Percentiles rank a stretch among this genome's conserved stretches.
phyloP scores from a whole-genome alignment of 148 eudicot genomes.

The Polygonum aviculare region DNA sequence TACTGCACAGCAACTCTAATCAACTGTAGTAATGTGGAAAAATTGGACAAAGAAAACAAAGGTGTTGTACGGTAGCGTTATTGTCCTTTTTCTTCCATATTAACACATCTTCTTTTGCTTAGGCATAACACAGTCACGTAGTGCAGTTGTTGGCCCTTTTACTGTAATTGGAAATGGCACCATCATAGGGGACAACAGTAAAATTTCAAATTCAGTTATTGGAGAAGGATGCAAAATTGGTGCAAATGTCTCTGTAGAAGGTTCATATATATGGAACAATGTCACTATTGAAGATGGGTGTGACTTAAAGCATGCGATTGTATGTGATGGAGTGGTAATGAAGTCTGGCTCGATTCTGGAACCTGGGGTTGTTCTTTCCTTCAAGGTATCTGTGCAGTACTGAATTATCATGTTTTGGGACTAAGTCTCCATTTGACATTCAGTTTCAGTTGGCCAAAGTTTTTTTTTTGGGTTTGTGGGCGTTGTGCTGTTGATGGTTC shows the following conservation, averaged over 20 bases:
- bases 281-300: conserved; percentile 89
- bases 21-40: background rate
- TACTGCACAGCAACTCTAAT: background rate
- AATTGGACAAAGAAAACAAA: background rate
- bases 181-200: conserved; percentile 47
- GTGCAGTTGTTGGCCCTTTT: conserved; percentile 75
- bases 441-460: background rate
- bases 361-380: conserved; percentile 78
- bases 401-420: background rate
- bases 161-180: conserved; percentile 74
- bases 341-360: conserved; percentile 72
- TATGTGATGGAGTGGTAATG: conserved; percentile 78
- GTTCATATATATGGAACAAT: conserved; percentile 81
- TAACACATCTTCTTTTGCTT: conserved; percentile 11
- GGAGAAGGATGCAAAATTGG: conserved; percentile 90
- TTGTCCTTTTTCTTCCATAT: background rate
- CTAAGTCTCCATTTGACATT: background rate
- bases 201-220: conserved; percentile 65
- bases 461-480: background rate
- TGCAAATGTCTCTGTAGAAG: conserved; percentile 71
- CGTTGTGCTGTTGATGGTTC: background rate
- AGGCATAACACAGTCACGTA: conserved; percentile 57
- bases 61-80: background rate
- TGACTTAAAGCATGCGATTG: conserved; percentile 65
- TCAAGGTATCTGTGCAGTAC: conserved; percentile 45